A percentile compares a stretch with the other conserved stretches of the same genome.
Conservation (phyloP, 2,329 filamentous ascomycete species). For the Fusarium anthophilum region DNA sequence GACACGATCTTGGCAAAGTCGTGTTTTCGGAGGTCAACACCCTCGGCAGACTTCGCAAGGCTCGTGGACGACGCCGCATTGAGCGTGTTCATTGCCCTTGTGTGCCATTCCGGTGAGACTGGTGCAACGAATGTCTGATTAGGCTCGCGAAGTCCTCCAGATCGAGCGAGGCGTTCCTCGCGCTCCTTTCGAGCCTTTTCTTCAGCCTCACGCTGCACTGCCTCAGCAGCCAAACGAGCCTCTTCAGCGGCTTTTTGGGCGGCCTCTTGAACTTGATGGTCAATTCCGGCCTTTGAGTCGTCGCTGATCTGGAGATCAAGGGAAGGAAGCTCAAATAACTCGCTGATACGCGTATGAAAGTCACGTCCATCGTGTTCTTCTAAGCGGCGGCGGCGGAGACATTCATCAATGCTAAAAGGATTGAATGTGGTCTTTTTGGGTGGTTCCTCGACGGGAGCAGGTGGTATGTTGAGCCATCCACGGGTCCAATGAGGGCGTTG, state of each 20-base stretch:
- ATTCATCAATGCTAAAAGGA: neutral
- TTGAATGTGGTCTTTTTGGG: neutral
- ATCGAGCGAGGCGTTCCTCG: slow-evolving; percentile 43
- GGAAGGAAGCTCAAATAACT: slow-evolving; percentile 42
- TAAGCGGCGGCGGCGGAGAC: slow-evolving; percentile 5
- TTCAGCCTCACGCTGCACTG: slow-evolving; percentile 34
- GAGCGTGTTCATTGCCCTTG: slow-evolving; percentile 45
- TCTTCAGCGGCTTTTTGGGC: slow-evolving; percentile 41
- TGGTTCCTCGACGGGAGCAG: neutral
- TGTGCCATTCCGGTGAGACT: slow-evolving; percentile 43
- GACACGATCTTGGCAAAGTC: slow-evolving; percentile 72
- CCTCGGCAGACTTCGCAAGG: slow-evolving; percentile 59
- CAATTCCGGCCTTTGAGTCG: slow-evolving; percentile 41
- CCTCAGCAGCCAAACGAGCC: slow-evolving; percentile 40
- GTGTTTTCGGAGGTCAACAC: slow-evolving; percentile 59
- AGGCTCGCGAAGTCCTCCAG: slow-evolving; percentile 46
- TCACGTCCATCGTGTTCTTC: slow-evolving; percentile 20
- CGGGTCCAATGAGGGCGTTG: slow-evolving; percentile 23
- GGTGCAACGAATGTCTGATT: slow-evolving; percentile 40
- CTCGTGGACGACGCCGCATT: slow-evolving; percentile 46
- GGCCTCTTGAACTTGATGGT: slow-evolving; percentile 37
- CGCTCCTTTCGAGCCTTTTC: slow-evolving; percentile 38
- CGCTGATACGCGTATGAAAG: slow-evolving; percentile 35
- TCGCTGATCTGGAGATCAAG: slow-evolving; percentile 44
- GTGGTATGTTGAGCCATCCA: slow-evolving; percentile 16